Conservation (phyloP, 2,329 filamentous ascomycete genomes). For the Domatiomyces catenatus region DNA sequence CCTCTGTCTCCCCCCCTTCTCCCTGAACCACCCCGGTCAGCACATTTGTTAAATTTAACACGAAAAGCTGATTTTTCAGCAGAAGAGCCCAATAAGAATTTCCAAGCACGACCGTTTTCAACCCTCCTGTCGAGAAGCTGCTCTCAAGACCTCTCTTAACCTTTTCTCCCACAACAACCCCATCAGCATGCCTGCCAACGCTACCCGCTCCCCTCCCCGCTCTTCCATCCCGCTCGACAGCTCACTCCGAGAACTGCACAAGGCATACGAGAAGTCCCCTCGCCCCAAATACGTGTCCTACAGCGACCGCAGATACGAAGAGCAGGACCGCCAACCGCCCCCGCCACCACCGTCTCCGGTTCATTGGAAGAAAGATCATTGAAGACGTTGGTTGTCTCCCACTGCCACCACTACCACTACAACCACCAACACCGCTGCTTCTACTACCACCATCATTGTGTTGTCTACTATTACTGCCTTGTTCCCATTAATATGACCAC, state of each 20-base stretch:
- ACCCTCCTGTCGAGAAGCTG: background rate
- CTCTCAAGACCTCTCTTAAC: too few species aligned
- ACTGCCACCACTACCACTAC: background rate
- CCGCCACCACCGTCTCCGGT: conserved; percentile 15
- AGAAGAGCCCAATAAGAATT: background rate
- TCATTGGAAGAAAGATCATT: conserved; percentile 12
- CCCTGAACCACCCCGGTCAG: too few species aligned
- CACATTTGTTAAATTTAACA: too few species aligned
- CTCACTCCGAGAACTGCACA: conserved; percentile 26
- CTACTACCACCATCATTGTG: background rate
- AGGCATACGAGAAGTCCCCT: conserved; percentile 24
- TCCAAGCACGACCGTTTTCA: background rate
- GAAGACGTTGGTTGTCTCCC: background rate
- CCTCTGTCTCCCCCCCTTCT: too few species aligned
- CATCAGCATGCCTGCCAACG: background rate
- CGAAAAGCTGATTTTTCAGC: too few species aligned
- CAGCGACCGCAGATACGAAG: conserved; percentile 11
- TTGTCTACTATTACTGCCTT: background rate
- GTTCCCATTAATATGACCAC: too few species aligned
- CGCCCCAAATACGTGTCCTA: conserved; percentile 21
- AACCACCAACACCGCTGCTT: background rate
- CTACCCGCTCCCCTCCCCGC: conserved; percentile 11
- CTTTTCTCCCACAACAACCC: background rate
- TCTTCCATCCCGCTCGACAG: conserved; percentile 16
- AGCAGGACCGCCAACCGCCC: conserved; percentile 11